These are phyloP conservation scores for Solanum piurae DNA, from an alignment of 257 asterid genomes.

Conservation along the genomic window DNA sequence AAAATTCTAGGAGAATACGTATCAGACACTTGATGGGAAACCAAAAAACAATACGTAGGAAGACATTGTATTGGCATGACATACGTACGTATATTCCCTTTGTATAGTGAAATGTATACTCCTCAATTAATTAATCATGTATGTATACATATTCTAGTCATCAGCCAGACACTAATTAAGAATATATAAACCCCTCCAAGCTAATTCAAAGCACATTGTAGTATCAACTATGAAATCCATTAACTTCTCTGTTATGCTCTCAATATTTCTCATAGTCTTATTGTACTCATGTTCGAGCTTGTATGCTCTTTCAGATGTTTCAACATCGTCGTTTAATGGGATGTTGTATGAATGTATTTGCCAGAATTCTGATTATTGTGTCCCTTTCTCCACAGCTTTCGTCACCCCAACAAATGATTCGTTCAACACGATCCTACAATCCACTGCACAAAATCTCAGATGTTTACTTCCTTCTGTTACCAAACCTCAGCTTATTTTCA, in stretches of 20 bases:
- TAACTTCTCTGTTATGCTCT: background rate
- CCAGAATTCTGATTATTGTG: conserved; percentile 12
- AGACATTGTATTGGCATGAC: background rate
- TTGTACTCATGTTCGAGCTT: background rate
- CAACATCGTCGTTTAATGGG: background rate
- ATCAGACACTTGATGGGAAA: background rate
- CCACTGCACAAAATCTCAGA: conserved; percentile 27
- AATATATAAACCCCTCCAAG: background rate
- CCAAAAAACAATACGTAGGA: background rate
- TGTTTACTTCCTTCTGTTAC: conserved; percentile 15
- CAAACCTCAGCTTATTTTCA: conserved; percentile 26
- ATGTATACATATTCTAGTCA: background rate
- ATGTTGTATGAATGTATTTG: conserved; percentile 14
- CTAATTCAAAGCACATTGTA: background rate
- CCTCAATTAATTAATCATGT: background rate
- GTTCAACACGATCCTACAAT: conserved; percentile 7
- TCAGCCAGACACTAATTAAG: background rate
- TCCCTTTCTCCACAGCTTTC: conserved; percentile 18
- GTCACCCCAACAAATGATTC: conserved; percentile 14
- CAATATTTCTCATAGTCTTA: background rate
- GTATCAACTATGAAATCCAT: background rate
- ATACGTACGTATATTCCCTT: background rate
- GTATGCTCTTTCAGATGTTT: conserved; percentile 1
- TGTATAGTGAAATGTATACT: too few relatives aligned
- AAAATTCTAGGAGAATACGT: background rate